Evolutionary conservation across 1,139 yeast genomes (phyloP), one percentile per base, ranked within the genome.

Genomic region (Candida pseudoviswanathii): DNA sequence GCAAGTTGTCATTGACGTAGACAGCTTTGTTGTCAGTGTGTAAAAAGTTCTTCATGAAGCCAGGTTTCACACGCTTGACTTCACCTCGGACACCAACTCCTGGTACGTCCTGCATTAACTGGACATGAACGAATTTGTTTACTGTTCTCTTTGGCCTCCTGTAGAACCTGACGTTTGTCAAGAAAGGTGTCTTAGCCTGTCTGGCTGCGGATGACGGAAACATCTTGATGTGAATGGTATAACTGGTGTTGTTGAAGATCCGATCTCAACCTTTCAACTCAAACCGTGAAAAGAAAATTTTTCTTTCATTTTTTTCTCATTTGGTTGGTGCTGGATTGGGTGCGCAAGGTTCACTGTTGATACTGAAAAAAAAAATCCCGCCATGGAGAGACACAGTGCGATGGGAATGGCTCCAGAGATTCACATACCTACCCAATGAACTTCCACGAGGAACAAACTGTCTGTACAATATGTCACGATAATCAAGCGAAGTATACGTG

Each of bases 41-140:
- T 51, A 91, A 77, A 59, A 73, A 81, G 68, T 88, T 89, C 65
- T 94, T 81, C 97, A 91, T 91, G 52, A 81, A 76, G 16, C 94
- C 89, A 32, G 96, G 89, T 53, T 82, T 78, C n/a, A 90, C 97
- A 38, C 79, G 71, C 26, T 88, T 78, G 42, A 91, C 76, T 69
- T 91, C 87, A 29, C 97, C 97, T 45, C 65, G 65, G 39, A 68
- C 72, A n/a, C 89, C 90, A 51, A 82, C 66, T 8, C 77, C 78
- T 36, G 83, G 80, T 61, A 84, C 78, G 60, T 88, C 89, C 59
- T 76, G 78, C 54, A 89, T 73, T 32, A 90, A 73, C 68, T 91
- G 97, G 6, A 91, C 91, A 32, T 77, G 70, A 32, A 85, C 49
- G 7, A 42, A 43, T 29, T 45, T 42, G 36, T 44, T 44, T 3